Evolutionary conservation across 352 stramenopile genomes (phyloP).

Genomic region (Phytophthora pistaciae): DNA sequence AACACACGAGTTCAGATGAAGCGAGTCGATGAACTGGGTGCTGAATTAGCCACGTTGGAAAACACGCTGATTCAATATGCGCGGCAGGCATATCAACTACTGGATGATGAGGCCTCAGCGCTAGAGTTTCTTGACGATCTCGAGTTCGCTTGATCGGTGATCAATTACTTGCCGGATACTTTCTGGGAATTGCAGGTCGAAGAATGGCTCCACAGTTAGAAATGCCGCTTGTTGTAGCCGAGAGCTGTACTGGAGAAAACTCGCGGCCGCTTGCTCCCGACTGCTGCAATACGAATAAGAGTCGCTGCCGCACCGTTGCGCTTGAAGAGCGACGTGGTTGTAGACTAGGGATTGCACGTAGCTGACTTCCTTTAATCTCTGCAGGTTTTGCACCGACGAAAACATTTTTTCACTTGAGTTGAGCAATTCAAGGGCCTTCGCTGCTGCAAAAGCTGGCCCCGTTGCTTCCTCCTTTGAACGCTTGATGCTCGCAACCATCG

Average conservation of each 20-base stretch:
- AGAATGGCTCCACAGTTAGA: constrained; percentile 39
- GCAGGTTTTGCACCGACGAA: constrained; percentile 42
- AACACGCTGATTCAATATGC: constrained; percentile 46
- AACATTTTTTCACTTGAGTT: constrained; percentile 43
- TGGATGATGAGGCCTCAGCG: constrained; percentile 21
- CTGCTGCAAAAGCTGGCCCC: constrained; percentile 5
- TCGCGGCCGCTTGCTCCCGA: constrained; percentile 34
- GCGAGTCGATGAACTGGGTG: constrained; percentile 23
- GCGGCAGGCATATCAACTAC: constrained; percentile 39
- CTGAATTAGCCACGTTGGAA: constrained; percentile 29
- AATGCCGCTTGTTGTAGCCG: constrained; percentile 40
- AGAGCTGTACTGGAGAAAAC: constrained; percentile 40
- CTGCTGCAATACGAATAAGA: constrained; percentile 13
- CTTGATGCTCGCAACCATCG: constrained; percentile 45
- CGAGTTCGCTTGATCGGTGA: constrained; percentile 32
- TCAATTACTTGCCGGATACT: constrained; percentile 36
- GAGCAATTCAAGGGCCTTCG: constrained; percentile 38
- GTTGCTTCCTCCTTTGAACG: constrained; percentile 26
- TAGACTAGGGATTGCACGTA: constrained; percentile 56
- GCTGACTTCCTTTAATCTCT: constrained; percentile 45
- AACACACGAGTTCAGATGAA: constrained; percentile 35
- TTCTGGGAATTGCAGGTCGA: constrained; percentile 41
- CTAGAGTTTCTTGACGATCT: constrained; percentile 3
- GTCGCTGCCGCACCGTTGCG: constrained; percentile 17
- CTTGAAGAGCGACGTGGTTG: constrained; percentile 43